Evolutionary conservation across 495 filamentous ascomycete species (phyloP).

Genomic region (Melanomma pulvis-pyrius): DNA sequence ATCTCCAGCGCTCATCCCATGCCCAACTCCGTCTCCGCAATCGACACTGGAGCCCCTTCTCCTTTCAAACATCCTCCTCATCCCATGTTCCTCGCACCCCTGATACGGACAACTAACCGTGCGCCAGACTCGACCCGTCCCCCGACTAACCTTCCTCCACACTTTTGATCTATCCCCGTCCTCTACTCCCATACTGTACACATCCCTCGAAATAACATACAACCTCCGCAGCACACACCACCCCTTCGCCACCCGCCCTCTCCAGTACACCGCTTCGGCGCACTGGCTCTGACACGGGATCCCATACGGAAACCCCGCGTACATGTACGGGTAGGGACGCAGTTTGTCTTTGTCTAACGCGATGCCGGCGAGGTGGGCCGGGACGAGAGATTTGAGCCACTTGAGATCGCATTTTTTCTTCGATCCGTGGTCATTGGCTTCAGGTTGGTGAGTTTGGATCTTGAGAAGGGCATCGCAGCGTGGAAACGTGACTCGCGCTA

Average conservation of each 20-base stretch:
- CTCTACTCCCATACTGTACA: neutral
- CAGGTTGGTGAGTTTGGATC: neutral
- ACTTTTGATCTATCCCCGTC: neutral
- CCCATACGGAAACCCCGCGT: conserved; percentile 13
- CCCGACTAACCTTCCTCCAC: neutral
- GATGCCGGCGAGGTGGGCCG: conserved; percentile 1
- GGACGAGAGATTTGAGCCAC: conserved; percentile 13
- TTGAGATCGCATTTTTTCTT: neutral
- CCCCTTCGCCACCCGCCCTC: conserved; percentile 4
- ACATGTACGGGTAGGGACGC: conserved; percentile 1
- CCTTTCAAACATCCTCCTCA: neutral
- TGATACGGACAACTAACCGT: conserved; percentile 1
- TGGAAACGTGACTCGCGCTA: conserved; percentile 9
- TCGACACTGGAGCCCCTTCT: neutral
- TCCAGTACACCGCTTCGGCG: conserved; percentile 2
- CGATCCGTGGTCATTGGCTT: neutral
- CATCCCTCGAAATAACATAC: conserved; percentile 9
- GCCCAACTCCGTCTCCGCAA: neutral
- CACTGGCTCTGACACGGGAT: neutral
- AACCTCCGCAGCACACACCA: conserved; percentile 7
- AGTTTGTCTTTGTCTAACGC: conserved; percentile 16
- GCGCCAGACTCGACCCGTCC: conserved; percentile 3
- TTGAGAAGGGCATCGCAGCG: neutral
- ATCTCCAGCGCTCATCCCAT: neutral
- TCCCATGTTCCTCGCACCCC: conserved; percentile 8